Evolutionary conservation across 2,329 filamentous ascomycete genomes (phyloP), one percentile per base, ranked within the genome.

Genomic region (Periconia digitata): DNA sequence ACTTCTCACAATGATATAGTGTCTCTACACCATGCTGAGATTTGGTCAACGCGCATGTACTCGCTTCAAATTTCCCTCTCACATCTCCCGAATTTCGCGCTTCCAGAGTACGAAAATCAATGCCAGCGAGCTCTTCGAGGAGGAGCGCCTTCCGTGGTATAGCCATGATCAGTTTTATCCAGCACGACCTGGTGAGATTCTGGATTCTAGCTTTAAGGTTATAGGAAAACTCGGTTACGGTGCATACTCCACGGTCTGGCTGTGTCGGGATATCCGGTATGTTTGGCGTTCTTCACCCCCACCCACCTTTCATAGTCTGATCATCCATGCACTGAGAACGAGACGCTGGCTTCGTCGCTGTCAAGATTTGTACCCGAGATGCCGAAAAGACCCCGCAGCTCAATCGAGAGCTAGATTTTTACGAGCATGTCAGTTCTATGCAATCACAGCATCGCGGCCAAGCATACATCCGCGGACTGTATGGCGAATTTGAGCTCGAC

Each of bases 181-280:
- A 35, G 56, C 47, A 40, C 51, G 47, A 39, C 29, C 58, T 43
- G 62, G 61, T 37, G 53, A 64, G 34, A 35, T 62, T 40, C 49
- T 62, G 24, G 44, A 57, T 42, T 48, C 51, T 34, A 57, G 55
- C 47, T 67, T 55, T 42, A 60, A 60, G 37, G 38, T 67, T 39
- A 40, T 66, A 6, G 56, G 52, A 35, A 64, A 67, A 50, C 54
- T 66, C 3, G 63, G 61, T 12, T 66, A 57, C 41, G 61, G 63
- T 39, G 41, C 46, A 36, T 51, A 53, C 47, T 64, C 63, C 3
- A 66, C 61, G 15, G 61, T 62, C 35, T 67, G 60, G 63, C 53
- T 67, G 24, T 59, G 54, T 51, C 54, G 55, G 34, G 51, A 64
- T 53, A 50, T 65, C 35, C 29, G 40, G 58, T 58, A 50, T 50